These are phyloP conservation scores for Penicillium roqueforti DNA, from an alignment of 495 filamentous ascomycete genomes.

Conservation along the genomic window DNA sequence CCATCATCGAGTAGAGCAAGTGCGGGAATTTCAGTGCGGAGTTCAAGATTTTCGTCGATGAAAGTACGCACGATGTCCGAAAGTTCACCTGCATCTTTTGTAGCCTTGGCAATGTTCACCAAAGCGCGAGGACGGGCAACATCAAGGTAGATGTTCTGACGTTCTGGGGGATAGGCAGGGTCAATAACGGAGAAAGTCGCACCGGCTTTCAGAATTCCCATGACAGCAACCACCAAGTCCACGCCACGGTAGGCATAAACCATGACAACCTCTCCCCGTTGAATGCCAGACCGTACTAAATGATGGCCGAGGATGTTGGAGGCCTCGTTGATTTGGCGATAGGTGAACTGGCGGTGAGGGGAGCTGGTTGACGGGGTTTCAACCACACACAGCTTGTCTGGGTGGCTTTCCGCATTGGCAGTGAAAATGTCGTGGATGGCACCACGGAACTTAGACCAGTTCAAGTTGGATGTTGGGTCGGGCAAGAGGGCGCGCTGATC, in stretches of 20 bases:
- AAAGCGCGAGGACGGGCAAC: constrained; percentile 78
- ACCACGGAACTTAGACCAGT: constrained; percentile 79
- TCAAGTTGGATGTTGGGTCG: constrained; percentile 69
- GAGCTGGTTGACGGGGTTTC: constrained; percentile 67
- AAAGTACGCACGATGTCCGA: constrained; percentile 67
- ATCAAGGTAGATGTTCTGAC: constrained; percentile 88
- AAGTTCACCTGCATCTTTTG: constrained; percentile 66
- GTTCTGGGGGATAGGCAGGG: constrained; percentile 78
- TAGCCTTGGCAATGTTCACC: constrained; percentile 76
- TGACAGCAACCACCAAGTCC: constrained; percentile 46
- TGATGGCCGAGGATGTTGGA: constrained; percentile 78
- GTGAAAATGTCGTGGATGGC: constrained; percentile 77
- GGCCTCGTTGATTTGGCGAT: constrained; percentile 81
- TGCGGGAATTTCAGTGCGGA: constrained; percentile 74
- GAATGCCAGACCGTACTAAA: constrained; percentile 65
- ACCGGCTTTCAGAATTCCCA: constrained; percentile 54
- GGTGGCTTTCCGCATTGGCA: constrained; percentile 67
- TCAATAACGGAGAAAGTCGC: constrained; percentile 66
- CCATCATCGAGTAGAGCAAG: constrained; percentile 73
- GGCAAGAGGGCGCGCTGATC: constrained; percentile 52
- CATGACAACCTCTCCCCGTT: constrained; percentile 88
- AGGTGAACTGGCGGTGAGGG: constrained; percentile 70
- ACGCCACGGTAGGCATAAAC: constrained; percentile 76
- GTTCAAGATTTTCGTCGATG: constrained; percentile 66
- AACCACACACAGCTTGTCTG: constrained; percentile 74